Percentiles rank a stretch among this genome's conserved stretches.
Conservation (phyloP, 2,329 filamentous ascomycete genomes). For the Verticillium klebahnii region DNA sequence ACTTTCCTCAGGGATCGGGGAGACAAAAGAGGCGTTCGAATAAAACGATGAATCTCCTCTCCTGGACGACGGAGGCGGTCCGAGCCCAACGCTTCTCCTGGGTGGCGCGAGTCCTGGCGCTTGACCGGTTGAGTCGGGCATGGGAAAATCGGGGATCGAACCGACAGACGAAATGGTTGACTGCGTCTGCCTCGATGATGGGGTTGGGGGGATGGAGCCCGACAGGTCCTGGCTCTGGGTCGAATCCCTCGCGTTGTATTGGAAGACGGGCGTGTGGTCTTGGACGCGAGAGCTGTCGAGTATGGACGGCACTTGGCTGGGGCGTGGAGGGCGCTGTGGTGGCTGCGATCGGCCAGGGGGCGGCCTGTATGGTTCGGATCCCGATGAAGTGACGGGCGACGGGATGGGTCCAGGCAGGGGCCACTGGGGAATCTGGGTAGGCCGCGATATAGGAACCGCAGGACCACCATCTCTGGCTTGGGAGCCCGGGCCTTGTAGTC, state of each 20-base stretch:
- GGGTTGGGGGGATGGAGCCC: conserved; percentile 39
- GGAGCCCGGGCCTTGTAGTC: conserved; percentile 25
- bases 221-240: conserved; percentile 27
- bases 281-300: conserved; percentile 52
- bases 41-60: conserved; percentile 61
- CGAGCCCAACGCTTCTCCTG: conserved; percentile 49
- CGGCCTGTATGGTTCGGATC: conserved; percentile 42
- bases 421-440: conserved; percentile 50
- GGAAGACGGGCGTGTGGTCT: conserved; percentile 51
- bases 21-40: conserved; percentile 62
- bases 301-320: conserved; percentile 55
- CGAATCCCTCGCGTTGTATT: conserved; percentile 33
- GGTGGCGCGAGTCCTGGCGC: conserved; percentile 21
- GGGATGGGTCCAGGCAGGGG: conserved; percentile 39
- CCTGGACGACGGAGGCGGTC: conserved; percentile 56
- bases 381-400: conserved; percentile 23
- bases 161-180: conserved; percentile 50
- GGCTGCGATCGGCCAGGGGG: conserved; percentile 45
- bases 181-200: conserved; percentile 44
- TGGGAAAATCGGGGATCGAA: conserved; percentile 56
- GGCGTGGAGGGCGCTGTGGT: conserved; percentile 55
- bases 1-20: conserved; percentile 71
- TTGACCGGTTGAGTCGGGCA: conserved; percentile 27
- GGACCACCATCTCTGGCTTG: conserved; percentile 33
- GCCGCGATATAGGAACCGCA: conserved; percentile 47